These are phyloP conservation scores for Coniochaeta sp. DNA, from an alignment of 2,329 filamentous ascomycete genomes.

Conservation along the genomic window DNA sequence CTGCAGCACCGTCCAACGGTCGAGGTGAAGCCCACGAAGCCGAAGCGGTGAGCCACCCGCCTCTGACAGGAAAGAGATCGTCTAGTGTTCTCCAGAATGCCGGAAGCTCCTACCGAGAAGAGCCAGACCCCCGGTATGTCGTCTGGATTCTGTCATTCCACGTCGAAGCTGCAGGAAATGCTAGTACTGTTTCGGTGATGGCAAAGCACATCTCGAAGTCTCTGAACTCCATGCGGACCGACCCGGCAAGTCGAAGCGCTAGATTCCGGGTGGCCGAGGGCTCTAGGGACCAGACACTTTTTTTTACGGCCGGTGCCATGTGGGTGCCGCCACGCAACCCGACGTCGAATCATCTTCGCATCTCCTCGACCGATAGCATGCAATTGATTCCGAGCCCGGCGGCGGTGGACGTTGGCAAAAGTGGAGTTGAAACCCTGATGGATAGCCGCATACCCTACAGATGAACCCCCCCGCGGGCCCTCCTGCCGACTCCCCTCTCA, in stretches of 20 bases:
- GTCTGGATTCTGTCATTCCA: neutral
- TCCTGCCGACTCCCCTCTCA: neutral
- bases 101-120: neutral
- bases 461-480: neutral
- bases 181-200: neutral
- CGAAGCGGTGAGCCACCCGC: neutral
- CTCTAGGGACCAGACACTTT: no score
- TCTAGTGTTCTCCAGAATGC: neutral
- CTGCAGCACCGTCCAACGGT: neutral
- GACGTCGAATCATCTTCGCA: neutral
- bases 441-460: neutral
- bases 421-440: neutral
- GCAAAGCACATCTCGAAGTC: neutral
- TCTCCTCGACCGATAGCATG: neutral
- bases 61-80: neutral
- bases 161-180: neutral
- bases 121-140: neutral
- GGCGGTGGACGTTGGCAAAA: neutral
- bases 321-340: neutral
- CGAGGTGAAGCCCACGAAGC: neutral
- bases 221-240: neutral
- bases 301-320: neutral
- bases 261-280: neutral
- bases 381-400: neutral
- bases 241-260: neutral